Conservation (phyloP, 441 rosid genomes). For the Heliophila coronopifolia region DNA sequence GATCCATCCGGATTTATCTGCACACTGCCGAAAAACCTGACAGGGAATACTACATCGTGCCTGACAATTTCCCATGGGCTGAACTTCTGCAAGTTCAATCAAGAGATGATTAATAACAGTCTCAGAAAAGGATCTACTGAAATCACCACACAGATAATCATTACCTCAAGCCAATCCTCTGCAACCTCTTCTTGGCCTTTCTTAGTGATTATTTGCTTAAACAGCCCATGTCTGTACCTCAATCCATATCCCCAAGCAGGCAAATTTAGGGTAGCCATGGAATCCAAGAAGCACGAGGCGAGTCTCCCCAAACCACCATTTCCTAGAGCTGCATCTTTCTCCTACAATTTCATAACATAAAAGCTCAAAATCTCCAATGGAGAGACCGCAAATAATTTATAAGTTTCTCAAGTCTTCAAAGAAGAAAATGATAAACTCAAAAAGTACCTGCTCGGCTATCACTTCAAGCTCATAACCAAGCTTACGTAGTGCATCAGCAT, state of each 20-base stretch:
- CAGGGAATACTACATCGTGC: conserved; percentile 80
- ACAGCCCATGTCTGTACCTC: conserved; percentile 88
- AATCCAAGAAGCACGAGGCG: conserved; percentile 94
- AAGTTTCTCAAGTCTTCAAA: not conserved
- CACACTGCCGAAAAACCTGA: conserved; percentile 81
- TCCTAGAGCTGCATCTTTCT: conserved; percentile 97
- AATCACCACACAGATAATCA: conserved; percentile 2
- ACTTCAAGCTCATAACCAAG: conserved; percentile 83
- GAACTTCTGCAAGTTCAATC: conserved; percentile 64
- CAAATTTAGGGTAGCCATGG: conserved; percentile 91
- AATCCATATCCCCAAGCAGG: conserved; percentile 99
- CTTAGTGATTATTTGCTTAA: conserved; percentile 77
- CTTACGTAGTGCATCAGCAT: conserved; percentile 68
- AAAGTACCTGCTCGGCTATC: conserved; percentile 70
- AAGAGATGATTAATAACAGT: conserved; percentile 24
- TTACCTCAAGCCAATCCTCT: conserved; percentile 99
- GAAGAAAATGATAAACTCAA: conserved; percentile 2
- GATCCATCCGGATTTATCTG: conserved; percentile 69
- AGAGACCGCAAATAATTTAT: not conserved
- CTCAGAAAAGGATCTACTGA: conserved; percentile 8
- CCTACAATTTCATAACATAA: conserved; percentile 38
- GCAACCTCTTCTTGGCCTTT: conserved; percentile 93
- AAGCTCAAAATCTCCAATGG: conserved; percentile 10
- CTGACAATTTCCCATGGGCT: conserved; percentile 99
- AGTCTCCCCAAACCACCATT: conserved; percentile 98